phyloP scores from a whole-genome alignment of 345 rosid genomes.

The Eucalyptus regnans region DNA sequence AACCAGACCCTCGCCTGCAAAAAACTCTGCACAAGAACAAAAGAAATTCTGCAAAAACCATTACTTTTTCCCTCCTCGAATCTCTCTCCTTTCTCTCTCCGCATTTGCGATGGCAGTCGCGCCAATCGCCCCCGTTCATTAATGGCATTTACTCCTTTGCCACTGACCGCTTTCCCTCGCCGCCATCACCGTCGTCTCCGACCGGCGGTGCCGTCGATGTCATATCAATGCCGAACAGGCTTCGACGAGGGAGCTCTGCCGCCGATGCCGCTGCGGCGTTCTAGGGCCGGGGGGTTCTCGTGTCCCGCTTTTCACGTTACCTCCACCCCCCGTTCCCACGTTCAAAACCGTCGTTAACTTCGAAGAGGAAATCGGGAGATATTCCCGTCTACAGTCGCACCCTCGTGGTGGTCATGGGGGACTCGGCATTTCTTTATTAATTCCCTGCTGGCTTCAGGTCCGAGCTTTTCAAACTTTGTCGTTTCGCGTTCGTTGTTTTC shows the following conservation, averaged over 20 bases:
- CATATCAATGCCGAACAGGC: not conserved
- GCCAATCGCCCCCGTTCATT: slow-evolving; percentile 15
- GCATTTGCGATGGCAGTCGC: not conserved
- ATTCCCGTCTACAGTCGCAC: not conserved
- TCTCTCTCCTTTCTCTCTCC: not conserved
- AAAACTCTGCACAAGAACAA: slow-evolving; percentile 26
- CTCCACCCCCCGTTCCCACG: slow-evolving; percentile 1
- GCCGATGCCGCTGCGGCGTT: slow-evolving; percentile 1
- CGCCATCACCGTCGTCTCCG: not conserved
- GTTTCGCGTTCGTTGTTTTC: not conserved
- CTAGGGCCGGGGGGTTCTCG: slow-evolving; percentile 11
- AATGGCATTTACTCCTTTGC: slow-evolving; percentile 41
- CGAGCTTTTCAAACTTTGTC: slow-evolving; percentile 1
- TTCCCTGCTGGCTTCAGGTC: not conserved
- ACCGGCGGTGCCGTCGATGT: not conserved
- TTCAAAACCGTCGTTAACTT: slow-evolving; percentile 19
- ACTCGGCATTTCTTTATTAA: not conserved
- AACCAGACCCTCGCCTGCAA: slow-evolving; percentile 13
- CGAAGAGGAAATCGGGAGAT: slow-evolving; percentile 15
- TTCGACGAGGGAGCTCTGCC: not conserved
- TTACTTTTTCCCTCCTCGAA: not conserved
- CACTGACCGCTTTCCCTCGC: slow-evolving; percentile 6
- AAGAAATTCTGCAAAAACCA: not conserved
- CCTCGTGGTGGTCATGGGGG: not conserved
- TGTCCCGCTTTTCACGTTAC: slow-evolving; percentile 17